Percentiles rank a stretch among this genome's conserved stretches.
phyloP scores from a whole-genome alignment of 257 asterid species.

The Lycium ferocissimum region DNA sequence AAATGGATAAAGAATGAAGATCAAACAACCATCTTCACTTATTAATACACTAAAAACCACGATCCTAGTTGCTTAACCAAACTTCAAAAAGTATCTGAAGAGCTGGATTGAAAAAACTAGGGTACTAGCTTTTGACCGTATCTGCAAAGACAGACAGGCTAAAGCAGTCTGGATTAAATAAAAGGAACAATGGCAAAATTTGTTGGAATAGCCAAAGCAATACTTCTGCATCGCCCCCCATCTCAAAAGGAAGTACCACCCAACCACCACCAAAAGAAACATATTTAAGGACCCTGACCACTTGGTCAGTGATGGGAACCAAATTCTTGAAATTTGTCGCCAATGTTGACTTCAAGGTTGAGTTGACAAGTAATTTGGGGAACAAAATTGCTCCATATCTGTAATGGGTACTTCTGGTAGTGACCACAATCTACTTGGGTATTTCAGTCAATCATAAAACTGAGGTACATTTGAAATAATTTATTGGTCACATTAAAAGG shows the following conservation, averaged over 20 bases:
- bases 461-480: too few species aligned
- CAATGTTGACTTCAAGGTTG: too few species aligned
- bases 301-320: neutral
- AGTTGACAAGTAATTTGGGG: too few species aligned
- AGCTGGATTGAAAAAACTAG: neutral
- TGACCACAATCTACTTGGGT: too few species aligned
- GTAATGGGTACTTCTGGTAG: too few species aligned
- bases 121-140: neutral
- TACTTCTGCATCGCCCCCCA: neutral
- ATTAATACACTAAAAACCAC: slow-evolving; percentile 5
- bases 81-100: slow-evolving; percentile 8
- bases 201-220: neutral
- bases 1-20: neutral
- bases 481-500: too few species aligned
- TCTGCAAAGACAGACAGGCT: slow-evolving; percentile 7
- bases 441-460: too few species aligned
- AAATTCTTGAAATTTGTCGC: neutral
- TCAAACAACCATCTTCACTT: neutral
- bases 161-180: neutral
- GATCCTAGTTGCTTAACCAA: neutral
- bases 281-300: neutral
- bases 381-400: too few species aligned
- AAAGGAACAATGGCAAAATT: neutral
- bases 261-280: neutral
- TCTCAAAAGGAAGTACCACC: neutral